phyloP scores from a whole-genome alignment of 495 filamentous ascomycete species.

The Lineolata rhizophorae region DNA sequence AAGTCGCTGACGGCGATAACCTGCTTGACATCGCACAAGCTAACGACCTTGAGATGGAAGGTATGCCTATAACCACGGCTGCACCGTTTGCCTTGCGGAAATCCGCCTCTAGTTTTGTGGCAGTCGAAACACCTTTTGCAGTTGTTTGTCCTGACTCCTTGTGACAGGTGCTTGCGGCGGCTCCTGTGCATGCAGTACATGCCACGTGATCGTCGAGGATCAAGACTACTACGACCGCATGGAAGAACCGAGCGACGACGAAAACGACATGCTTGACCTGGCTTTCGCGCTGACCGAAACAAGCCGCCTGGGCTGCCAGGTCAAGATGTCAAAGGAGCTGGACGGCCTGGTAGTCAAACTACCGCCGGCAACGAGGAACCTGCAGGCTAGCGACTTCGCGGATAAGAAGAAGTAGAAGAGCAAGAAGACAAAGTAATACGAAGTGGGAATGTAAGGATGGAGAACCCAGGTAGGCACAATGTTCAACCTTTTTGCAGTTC shows the following conservation, averaged over 20 bases:
- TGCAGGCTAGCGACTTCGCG: slow-evolving; percentile 84
- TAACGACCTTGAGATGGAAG: slow-evolving; percentile 95
- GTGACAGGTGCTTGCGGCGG: slow-evolving; percentile 67
- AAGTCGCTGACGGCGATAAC: slow-evolving; percentile 73
- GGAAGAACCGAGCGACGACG: slow-evolving; percentile 82
- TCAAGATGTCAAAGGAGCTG: slow-evolving; percentile 71
- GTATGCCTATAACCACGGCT: too few relatives aligned
- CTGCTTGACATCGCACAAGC: slow-evolving; percentile 85
- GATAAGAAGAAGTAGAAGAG: slow-evolving; percentile 25
- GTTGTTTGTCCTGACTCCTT: too few relatives aligned
- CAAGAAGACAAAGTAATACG: slow-evolving; percentile 8
- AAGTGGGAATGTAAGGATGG: too few relatives aligned
- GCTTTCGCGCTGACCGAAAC: slow-evolving; percentile 95
- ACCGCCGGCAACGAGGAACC: slow-evolving; percentile 82
- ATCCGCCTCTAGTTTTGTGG: too few relatives aligned
- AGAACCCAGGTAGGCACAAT: too few relatives aligned
- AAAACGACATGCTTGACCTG: slow-evolving; percentile 97
- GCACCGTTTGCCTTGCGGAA: too few relatives aligned
- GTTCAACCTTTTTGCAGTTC: too few relatives aligned
- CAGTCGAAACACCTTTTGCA: too few relatives aligned
- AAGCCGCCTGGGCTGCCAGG: slow-evolving; percentile 85
- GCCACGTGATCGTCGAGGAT: slow-evolving; percentile 81
- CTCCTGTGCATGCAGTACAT: slow-evolving; percentile 90
- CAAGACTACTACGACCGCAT: slow-evolving; percentile 76
- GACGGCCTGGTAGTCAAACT: slow-evolving; percentile 69